Base-by-base conservation (phyloP, 805 yeast species). In the Wickerhamiella bombiphila region DNA sequence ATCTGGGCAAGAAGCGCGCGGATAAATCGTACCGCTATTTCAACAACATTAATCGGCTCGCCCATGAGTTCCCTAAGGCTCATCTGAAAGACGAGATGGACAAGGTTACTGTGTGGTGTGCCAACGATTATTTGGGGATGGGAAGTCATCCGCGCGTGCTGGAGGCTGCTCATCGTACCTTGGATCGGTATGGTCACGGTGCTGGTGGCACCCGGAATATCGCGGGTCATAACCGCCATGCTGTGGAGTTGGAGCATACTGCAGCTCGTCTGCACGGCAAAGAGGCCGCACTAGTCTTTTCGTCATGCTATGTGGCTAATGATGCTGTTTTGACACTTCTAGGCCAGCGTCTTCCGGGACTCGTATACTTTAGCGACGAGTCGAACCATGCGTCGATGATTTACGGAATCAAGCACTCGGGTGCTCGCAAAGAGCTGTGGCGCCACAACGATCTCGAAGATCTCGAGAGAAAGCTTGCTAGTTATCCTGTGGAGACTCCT, bases 191-290 rank as follows among this genome's bases (percentile, higher is more conserved):
- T 57, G 99, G 99, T 52, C 80, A 94, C 3, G 99, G 99, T 51
- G 94, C 99, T 6, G 99, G 99, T 55, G 99, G 99, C 50, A 91
- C 99, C 35, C 72, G 99, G 55, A 91, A 91, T 63, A 91, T 91
- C 58, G 98, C 99, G 2, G 99, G 99, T 44, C 98, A 91, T 60
- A 91, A 91, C 60, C 60, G 64, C 42, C 88, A 80, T 51, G 93
- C 97, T n/a, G 74, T 91, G 54, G 69, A 68, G 48, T 70, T 91
- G 54, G 99, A 91, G 61, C 64, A 79, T 17, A 86, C 82, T 52
- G 55, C 83, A 35, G 97, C 98, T 16, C 75, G 83, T 30, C 70
- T 91, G 50, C 97, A 91, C 63, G 79, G 81, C 58, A 93, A 86
- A 57, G 95, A 82, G 51, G 95, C 88, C 18, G 94, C 97, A 0